Conservation (phyloP, 2,329 filamentous ascomycete genomes). For the Ceratocystis colombiana region DNA sequence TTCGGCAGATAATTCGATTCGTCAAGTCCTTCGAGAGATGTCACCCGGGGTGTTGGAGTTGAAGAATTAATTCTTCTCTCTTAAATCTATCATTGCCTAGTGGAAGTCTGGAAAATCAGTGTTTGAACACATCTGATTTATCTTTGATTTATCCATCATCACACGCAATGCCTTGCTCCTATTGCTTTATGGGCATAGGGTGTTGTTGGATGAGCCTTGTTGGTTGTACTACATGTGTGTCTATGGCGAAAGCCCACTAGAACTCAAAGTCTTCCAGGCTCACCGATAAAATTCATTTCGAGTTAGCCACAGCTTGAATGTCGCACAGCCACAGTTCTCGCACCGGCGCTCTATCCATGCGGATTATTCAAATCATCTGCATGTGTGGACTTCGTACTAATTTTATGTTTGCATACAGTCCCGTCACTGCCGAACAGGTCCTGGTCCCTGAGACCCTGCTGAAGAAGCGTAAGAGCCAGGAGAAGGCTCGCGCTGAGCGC, state of each 20-base stretch:
- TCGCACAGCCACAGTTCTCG: slow-evolving; percentile 89
- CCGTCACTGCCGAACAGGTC: slow-evolving; percentile 88
- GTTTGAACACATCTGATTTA: slow-evolving; percentile 16
- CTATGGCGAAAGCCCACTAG: slow-evolving; percentile 25
- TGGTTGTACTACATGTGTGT: slow-evolving; percentile 6
- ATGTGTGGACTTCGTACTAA: slow-evolving; percentile 63
- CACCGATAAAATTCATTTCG: slow-evolving; percentile 76
- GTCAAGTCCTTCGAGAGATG: slow-evolving; percentile 45
- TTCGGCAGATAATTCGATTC: slow-evolving; percentile 39
- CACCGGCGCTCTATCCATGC: slow-evolving; percentile 62
- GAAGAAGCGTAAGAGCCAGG: slow-evolving; percentile 99
- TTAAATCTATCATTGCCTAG: slow-evolving; percentile 60
- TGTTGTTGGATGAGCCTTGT: slow-evolving; percentile 63
- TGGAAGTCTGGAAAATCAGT: slow-evolving; percentile 5
- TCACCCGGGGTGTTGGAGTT: slow-evolving; percentile 65
- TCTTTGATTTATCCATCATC: neutral
- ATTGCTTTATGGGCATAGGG: slow-evolving; percentile 40
- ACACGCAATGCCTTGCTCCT: slow-evolving; percentile 34
- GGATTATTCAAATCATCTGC: slow-evolving; percentile 45
- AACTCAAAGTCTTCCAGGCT: slow-evolving; percentile 33
- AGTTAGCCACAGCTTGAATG: slow-evolving; percentile 87
- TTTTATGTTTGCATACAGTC: slow-evolving; percentile 58
- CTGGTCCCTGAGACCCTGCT: slow-evolving; percentile 98
- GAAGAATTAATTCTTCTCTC: slow-evolving; percentile 60
- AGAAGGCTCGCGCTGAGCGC: slow-evolving; percentile 94